A percentile compares a stretch with the other conserved stretches of the same genome.
These are phyloP conservation scores for Lathyrus sativus DNA, from an alignment of 306 rosid genomes.

Conservation along the genomic window DNA sequence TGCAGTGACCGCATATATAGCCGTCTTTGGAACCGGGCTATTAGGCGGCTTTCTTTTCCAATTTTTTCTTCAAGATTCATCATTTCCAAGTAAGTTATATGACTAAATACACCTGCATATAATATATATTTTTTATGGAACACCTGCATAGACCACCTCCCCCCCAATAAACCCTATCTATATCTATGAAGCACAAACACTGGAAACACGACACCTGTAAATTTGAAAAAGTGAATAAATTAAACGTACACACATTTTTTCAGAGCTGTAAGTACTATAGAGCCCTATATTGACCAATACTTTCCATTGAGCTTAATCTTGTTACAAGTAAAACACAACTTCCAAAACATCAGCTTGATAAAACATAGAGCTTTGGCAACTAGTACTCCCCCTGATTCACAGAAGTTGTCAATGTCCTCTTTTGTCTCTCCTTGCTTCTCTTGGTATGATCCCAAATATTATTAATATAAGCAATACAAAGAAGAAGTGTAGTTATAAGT, in stretches of 20 bases:
- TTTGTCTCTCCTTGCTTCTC: not conserved
- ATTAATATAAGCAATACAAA: not conserved
- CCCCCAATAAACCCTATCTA: not conserved
- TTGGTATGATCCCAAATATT: not conserved
- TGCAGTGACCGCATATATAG: conserved; percentile 69
- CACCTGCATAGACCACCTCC: not conserved
- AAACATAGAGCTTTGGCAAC: conserved; percentile 4
- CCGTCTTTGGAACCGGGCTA: conserved; percentile 82
- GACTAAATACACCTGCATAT: not conserved
- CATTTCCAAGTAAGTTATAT: conserved; percentile 73
- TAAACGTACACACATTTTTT: too few species aligned
- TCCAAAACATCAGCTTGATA: not conserved
- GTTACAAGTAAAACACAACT: not conserved
- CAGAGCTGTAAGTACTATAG: too few species aligned
- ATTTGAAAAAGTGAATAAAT: too few species aligned
- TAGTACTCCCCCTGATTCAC: not conserved
- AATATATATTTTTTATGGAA: not conserved
- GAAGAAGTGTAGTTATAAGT: not conserved
- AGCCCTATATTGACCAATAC: not conserved
- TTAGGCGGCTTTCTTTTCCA: conserved; percentile 69
- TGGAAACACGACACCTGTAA: too few species aligned
- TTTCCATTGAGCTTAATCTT: not conserved
- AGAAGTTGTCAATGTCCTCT: not conserved
- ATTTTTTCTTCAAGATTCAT: conserved; percentile 51
- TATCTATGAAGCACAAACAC: too few species aligned